Percentiles rank a stretch among this genome's conserved stretches.
These are phyloP conservation scores for Geotrichum europaeum DNA, from an alignment of 1,139 yeast species.

Conservation along the genomic window DNA sequence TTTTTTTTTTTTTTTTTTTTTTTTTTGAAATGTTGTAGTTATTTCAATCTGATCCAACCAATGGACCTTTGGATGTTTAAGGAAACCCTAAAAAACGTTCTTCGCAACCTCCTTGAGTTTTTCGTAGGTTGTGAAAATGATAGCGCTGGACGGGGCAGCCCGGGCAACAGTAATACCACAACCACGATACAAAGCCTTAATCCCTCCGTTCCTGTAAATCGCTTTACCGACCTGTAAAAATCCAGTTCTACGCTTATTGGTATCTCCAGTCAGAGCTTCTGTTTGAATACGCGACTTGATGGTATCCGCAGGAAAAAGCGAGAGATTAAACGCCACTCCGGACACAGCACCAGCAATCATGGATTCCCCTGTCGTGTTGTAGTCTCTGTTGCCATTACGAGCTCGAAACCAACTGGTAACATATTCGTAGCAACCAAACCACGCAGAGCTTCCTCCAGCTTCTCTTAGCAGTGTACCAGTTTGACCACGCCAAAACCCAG, in stretches of 20 bases:
- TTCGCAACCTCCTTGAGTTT: constrained; percentile 40
- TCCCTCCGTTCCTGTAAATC: constrained; percentile 47
- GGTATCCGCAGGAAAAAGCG: constrained; percentile 86
- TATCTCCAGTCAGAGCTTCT: constrained; percentile 32
- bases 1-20: too few relatives aligned
- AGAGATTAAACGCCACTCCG: constrained; percentile 72
- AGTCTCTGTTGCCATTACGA: constrained; percentile 21
- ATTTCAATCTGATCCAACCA: not conserved
- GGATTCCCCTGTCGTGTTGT: constrained; percentile 45
- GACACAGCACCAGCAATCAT: constrained; percentile 80
- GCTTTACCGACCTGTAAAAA: constrained; percentile 37
- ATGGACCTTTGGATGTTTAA: not conserved
- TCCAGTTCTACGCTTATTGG: constrained; percentile 13
- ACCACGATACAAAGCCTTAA: constrained; percentile 73
- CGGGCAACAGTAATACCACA: constrained; percentile 74
- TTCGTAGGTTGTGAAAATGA: constrained; percentile 77
- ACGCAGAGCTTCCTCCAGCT: constrained; percentile 83
- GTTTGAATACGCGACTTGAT: constrained; percentile 86
- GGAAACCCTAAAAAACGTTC: not conserved
- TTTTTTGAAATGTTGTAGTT: not conserved
- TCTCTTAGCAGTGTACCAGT: constrained; percentile 79
- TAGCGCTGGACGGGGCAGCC: constrained; percentile 86
- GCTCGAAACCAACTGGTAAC: constrained; percentile 39
- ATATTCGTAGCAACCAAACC: constrained; percentile 87
- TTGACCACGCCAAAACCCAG: constrained; percentile 80